These are phyloP conservation scores for Mrakia gelida DNA, from an alignment of 768 basidiomycete genomes.

Conservation along the genomic window DNA sequence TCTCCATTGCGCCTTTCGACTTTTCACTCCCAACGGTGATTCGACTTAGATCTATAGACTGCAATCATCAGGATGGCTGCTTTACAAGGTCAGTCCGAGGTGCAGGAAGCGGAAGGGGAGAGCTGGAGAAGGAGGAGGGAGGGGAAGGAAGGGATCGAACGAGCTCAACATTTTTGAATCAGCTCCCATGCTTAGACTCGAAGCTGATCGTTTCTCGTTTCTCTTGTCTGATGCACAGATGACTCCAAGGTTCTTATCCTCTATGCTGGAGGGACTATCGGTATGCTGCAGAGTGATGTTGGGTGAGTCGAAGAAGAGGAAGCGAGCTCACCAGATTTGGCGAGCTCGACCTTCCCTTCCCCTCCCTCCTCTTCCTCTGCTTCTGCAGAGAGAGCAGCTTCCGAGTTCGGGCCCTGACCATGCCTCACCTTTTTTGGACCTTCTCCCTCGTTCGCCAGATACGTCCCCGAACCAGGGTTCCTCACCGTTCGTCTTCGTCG, in stretches of 20 bases:
- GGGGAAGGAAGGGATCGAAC: not conserved
- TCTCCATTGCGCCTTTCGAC: not conserved
- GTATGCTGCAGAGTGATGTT: constrained; percentile 35
- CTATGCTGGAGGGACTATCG: constrained; percentile 80
- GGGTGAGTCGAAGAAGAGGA: not conserved
- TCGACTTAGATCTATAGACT: not conserved
- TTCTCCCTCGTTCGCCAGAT: constrained; percentile 14
- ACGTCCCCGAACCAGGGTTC: constrained; percentile 75
- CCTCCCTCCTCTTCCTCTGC: constrained; percentile 58
- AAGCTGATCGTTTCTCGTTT: not conserved
- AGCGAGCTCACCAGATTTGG: not conserved
- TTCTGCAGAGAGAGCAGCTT: not conserved
- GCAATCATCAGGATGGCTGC: not conserved
- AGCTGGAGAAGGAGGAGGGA: not conserved
- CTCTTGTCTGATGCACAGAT: not conserved
- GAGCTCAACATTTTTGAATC: constrained; percentile 2
- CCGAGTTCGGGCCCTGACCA: not conserved
- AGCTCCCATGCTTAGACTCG: not conserved
- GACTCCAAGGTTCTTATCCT: constrained; percentile 30
- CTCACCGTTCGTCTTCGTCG: constrained; percentile 50
- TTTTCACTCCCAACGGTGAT: not conserved
- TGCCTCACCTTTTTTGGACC: too few species aligned
- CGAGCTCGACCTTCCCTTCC: constrained; percentile 67
- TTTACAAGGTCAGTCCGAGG: not conserved
- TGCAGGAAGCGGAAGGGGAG: not conserved